Base-by-base conservation (phyloP, 2,329 filamentous ascomycete species). In the Botrytis pseudocinerea region DNA sequence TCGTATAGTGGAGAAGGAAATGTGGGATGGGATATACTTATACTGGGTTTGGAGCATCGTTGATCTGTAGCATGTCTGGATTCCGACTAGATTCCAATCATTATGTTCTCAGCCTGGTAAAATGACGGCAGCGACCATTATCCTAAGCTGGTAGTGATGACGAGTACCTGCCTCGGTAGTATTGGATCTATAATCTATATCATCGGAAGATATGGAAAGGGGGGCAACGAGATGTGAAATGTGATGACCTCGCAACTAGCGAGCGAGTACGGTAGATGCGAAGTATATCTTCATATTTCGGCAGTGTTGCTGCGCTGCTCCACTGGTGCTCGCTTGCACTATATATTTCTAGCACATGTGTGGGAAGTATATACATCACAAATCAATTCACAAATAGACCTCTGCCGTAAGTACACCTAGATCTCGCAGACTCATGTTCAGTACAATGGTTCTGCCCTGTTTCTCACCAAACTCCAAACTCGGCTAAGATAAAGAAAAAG, bases 401-500 rank as follows among this genome's bases (percentile, higher is more conserved):
- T 38, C 1, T 38, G 38, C 7, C 44, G 18, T 8, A 42, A 42
- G 40, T 59, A 32, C n/a, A 59, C 18, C 20, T 59, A 62, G 32
- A 7, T 25, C 25, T 32, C 4, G 32, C 32, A 32, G 32, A 18
- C 38, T 38, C 38, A 35, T 35, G 35, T 6, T 35, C 35, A 38
- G 6, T 38, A 38, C 38, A 38, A 62, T 62, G 35, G 25, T 40
- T 42, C 25, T 18, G 22, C 25, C 7, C 35, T 32, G 22, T 63
- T 63, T 40, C 44, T 44, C n/a, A 32, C 38, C 35, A 38, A 38
- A 8, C 38, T 38, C 38, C 40, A 22, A 10, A 16, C 18, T 65
- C 63, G 28, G 42, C 28, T 32, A 32, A 65, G 64, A 68, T 54
- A 54, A 54, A 68, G 64, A 28, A 68, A 35, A 35, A 40, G 46